A percentile compares a stretch with the other conserved stretches of the same genome.
Evolutionary conservation across 495 filamentous ascomycete genomes (phyloP).

Genomic region (Penicillium salamii): DNA sequence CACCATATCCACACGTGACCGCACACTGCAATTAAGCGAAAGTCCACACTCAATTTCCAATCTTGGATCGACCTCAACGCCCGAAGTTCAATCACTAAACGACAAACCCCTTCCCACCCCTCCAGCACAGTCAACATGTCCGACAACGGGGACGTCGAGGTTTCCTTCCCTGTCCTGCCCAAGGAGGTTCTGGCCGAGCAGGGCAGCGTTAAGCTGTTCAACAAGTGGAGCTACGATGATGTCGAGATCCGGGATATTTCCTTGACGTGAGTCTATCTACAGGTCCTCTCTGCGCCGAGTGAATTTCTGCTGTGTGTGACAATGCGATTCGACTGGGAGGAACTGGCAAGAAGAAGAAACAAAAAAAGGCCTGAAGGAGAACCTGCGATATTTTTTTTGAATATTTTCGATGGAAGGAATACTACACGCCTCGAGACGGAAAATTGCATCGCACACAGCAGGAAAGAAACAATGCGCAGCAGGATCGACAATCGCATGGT

Average conservation of each 20-base stretch:
- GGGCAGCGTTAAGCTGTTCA: conserved; percentile 97
- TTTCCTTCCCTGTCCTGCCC: conserved; percentile 78
- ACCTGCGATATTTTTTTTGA: not conserved
- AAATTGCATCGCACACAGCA: conserved; percentile 5
- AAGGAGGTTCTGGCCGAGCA: conserved; percentile 90
- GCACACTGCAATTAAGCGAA: conserved; percentile 46
- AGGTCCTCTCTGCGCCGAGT: conserved; percentile 15
- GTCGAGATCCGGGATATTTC: conserved; percentile 99
- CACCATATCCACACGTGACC: conserved; percentile 20
- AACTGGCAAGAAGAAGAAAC: conserved; percentile 11
- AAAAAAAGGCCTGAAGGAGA: not conserved
- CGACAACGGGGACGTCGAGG: conserved; percentile 93
- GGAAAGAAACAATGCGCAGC: not conserved
- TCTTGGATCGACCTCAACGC: conserved; percentile 13
- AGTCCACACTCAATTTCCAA: conserved; percentile 38
- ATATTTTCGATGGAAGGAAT: conserved; percentile 5
- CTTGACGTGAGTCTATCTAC: conserved; percentile 78
- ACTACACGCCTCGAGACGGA: not conserved
- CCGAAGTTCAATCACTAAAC: conserved; percentile 36
- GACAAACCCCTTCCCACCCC: conserved; percentile 43
- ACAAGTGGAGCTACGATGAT: conserved; percentile 96
- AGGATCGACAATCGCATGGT: not conserved
- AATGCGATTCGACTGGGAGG: conserved; percentile 1
- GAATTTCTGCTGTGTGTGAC: conserved; percentile 19
- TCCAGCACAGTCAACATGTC: conserved; percentile 72